Percentiles rank a stretch among this genome's conserved stretches.
These are phyloP conservation scores for Lachnellula suecica DNA, from an alignment of 2,329 filamentous ascomycete species.

Conservation along the genomic window DNA sequence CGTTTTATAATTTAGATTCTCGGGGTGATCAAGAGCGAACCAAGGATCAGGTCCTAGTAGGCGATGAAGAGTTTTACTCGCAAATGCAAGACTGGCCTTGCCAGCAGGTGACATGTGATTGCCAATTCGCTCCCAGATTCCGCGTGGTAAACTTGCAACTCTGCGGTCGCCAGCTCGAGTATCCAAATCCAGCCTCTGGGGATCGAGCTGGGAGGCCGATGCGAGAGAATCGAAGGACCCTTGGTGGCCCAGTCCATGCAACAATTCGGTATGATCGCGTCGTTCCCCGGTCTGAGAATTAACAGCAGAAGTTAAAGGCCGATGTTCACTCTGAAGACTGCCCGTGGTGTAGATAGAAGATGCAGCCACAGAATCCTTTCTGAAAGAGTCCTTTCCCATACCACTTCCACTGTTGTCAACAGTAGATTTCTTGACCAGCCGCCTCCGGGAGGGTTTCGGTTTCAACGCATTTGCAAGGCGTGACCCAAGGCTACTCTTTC, in stretches of 20 bases:
- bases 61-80: constrained; percentile 44
- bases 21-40: constrained; percentile 37
- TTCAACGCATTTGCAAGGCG: constrained; percentile 12
- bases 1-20: constrained; percentile 45
- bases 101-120: constrained; percentile 43
- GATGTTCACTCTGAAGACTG: background rate
- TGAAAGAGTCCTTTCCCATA: constrained; percentile 2
- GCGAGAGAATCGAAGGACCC: constrained; percentile 28
- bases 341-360: background rate
- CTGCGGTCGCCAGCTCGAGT: constrained; percentile 37
- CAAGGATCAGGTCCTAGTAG: constrained; percentile 43
- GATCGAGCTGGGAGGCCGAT: constrained; percentile 1
- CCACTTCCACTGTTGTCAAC: background rate
- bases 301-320: background rate
- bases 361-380: background rate
- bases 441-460: constrained; percentile 2
- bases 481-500: constrained; percentile 6
- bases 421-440: background rate
- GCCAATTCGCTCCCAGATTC: constrained; percentile 46
- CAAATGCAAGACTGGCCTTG: constrained; percentile 46
- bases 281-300: constrained; percentile 33
- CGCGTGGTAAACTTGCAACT: constrained; percentile 43
- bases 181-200: constrained; percentile 3
- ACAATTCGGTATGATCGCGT: constrained; percentile 30
- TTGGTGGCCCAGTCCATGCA: constrained; percentile 31